A percentile compares a stretch with the other conserved stretches of the same genome.
These are phyloP conservation scores for Naumovozyma baii DNA, from an alignment of 805 yeast species.

Conservation along the genomic window DNA sequence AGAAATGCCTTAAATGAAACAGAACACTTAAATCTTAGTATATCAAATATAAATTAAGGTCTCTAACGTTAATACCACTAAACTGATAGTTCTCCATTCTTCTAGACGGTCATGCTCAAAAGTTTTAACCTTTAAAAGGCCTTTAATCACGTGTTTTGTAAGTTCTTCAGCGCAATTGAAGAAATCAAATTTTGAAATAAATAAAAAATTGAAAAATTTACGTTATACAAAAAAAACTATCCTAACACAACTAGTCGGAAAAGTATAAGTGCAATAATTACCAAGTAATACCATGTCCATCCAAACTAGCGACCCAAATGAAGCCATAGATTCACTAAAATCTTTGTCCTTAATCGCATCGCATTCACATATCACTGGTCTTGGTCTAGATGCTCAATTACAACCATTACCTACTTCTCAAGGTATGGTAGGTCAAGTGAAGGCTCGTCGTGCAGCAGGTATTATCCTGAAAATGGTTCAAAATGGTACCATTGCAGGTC, in stretches of 20 bases:
- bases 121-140: too few relatives aligned
- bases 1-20: too few relatives aligned
- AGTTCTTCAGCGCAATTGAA: not conserved
- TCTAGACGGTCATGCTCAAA: too few relatives aligned
- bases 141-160: not conserved
- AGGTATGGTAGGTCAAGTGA: slow-evolving; percentile 96
- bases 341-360: slow-evolving; percentile 84
- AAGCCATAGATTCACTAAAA: slow-evolving; percentile 39
- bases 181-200: too few relatives aligned
- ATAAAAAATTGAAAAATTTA: not conserved
- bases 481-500: slow-evolving; percentile 90
- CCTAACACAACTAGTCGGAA: too few relatives aligned
- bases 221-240: not conserved
- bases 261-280: too few relatives aligned
- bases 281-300: slow-evolving; percentile 34
- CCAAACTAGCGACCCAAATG: slow-evolving; percentile 32
- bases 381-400: slow-evolving; percentile 89
- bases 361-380: slow-evolving; percentile 94
- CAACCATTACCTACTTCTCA: slow-evolving; percentile 74
- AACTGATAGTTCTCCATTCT: too few relatives aligned
- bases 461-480: slow-evolving; percentile 86
- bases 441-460: slow-evolving; percentile 95
- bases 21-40: too few relatives aligned
- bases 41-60: too few relatives aligned
- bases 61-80: too few relatives aligned